Evolutionary conservation across 345 rosid genomes (phyloP), one percentile per base, ranked within the genome.

Genomic region (Eucalyptus melliodora): DNA sequence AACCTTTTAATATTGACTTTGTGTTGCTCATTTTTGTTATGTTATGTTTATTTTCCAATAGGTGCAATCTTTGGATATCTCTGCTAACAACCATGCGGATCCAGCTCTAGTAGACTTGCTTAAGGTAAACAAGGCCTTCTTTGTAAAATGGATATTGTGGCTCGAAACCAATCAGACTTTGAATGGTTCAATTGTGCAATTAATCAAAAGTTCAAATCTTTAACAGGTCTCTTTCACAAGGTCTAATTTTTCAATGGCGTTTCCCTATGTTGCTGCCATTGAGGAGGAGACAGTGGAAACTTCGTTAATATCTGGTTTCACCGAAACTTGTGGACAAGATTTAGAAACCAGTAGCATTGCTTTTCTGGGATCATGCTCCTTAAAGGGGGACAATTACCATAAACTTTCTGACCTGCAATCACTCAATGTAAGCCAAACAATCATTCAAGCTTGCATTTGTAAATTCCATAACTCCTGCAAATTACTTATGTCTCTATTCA

Each of bases 241-340:
- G 59, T 95, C 99, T 91, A 98, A 96, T 90, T 96, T 96, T 91
- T 98, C 99, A 86, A 85, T 97, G 98, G 99, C 97, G 50, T 98
- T 97, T 91, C 99, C 99, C 26, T 98, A 95, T 87, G 94, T 98
- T 92, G 88, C 94, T 90, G 91, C 96, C 51, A 92, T 96, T n/a
- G 94, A 93, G 92, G 95, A 95, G 90, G 96, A 96, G 92, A 92
- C 95, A 77, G 94, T 98, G 95, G 98, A 96, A 92, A 93, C 77
- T 88, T 91, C 93, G 55, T 94, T 98, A 94, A 90, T 97, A 91
- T 94, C 96, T 47, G 96, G 94, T 37, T 96, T 98, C 86, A 91
- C 89, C 30, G 94, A 96, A 91, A 94, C 95, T 86, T 97, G 99
- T 90, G 93, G 94, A 40, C 56, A 91, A 87, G 94, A 90, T 90